Base-by-base conservation (phyloP, 352 stramenopile species). In the Poterioochromonas sp. region DNA sequence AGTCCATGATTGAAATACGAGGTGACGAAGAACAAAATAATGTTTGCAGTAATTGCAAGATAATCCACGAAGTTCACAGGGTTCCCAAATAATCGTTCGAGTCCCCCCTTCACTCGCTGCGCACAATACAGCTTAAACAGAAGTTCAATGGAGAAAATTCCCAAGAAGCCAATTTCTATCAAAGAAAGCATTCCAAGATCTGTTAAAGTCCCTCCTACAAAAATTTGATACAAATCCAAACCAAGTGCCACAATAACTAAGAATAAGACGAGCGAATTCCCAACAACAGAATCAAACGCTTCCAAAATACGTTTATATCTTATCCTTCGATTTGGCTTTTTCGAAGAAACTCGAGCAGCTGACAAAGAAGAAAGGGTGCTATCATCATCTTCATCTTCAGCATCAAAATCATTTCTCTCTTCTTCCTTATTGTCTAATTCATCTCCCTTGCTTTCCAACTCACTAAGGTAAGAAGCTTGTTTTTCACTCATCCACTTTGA, bases 41-140 rank as follows among this genome's bases (percentile, higher is more conserved):
- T 34, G 62, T 81, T 77, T 39, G 81, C 69, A 22, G 83, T 35
- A 20, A 15, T 69, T 40, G 80, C 63, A 32, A 80, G 22, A 32
- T 22, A 18, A 29, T 79, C 49, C 41, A 83, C 62, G n/a, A 35
- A n/a, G 26, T 44, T 39, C 18, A 79, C 73, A 35, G 40, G 58
- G 60, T 78, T 60, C 51, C 69, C 60, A 20, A 43, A 73, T 5
- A 78, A 73, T 12, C 12, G 65, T 5, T 35, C 3, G 5, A 5
- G 29, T 44, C 5, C 12, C 15, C 5, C 5, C 11, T 78, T 62
- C 8, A 39, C 34, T n/a, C 40, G 40, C 3, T 20, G 49, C 3
- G 12, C 5, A n/a, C 5, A 15, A 35, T 78, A 78, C 11, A 71
- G 20, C 8, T 37, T n/a, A 32, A 77, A 8, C 12, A 78, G 3